Conservation (phyloP, 257 asterid species). For the Nicotiana knightiana region DNA sequence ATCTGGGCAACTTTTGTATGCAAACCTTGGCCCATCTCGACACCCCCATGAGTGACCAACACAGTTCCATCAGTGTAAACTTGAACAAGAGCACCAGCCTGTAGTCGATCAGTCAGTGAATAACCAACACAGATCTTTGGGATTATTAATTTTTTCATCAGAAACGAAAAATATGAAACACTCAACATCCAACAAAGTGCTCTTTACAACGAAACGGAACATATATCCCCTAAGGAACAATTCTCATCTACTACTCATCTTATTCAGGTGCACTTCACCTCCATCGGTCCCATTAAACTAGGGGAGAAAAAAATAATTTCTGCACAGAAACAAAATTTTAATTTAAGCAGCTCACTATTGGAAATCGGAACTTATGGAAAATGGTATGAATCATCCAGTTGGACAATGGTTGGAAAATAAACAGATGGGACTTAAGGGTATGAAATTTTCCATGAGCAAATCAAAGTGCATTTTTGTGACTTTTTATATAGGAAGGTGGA, state of each 20-base stretch:
- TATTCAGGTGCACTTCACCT: not conserved
- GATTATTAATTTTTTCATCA: not conserved
- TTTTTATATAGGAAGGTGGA: not conserved
- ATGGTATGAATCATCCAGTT: not conserved
- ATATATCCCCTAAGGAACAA: not conserved
- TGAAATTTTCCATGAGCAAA: not conserved
- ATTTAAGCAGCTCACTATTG: not conserved
- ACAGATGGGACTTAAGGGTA: not conserved
- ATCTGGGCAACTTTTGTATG: conserved; percentile 96
- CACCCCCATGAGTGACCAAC: conserved; percentile 95
- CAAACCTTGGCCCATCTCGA: conserved; percentile 99
- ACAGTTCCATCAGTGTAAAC: conserved; percentile 97
- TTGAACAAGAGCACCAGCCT: conserved; percentile 99
- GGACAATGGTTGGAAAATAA: not conserved
- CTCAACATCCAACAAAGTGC: not conserved
- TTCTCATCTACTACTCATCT: not conserved
- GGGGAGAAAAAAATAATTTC: not conserved
- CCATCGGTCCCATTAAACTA: not conserved
- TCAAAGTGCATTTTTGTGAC: not conserved
- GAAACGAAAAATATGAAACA: not conserved
- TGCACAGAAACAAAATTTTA: not conserved
- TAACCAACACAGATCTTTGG: conserved; percentile 2
- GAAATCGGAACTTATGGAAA: not conserved
- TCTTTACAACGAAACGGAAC: not conserved
- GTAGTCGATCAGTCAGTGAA: conserved; percentile 7